These are phyloP conservation scores for Lactifluus subvellereus DNA, from an alignment of 768 basidiomycete genomes.

Conservation along the genomic window DNA sequence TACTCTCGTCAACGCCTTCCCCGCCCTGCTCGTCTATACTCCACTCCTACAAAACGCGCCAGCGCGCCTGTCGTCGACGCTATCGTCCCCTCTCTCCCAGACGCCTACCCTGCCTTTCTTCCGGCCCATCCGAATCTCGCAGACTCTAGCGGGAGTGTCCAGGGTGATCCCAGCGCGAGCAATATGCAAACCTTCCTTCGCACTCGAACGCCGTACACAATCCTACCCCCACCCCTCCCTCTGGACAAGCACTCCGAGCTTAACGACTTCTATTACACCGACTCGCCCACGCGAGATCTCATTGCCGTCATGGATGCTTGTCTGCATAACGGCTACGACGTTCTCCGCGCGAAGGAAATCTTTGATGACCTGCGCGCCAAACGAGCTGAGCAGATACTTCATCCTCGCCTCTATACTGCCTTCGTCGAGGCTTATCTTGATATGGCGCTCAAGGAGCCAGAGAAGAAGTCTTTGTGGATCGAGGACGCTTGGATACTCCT, in stretches of 20 bases:
- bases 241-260: slow-evolving; percentile 36
- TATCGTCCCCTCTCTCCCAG: slow-evolving; percentile 33
- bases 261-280: slow-evolving; percentile 53
- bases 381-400: slow-evolving; percentile 43
- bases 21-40: slow-evolving; percentile 65
- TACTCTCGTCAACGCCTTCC: slow-evolving; percentile 61
- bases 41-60: slow-evolving; percentile 52
- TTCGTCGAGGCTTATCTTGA: slow-evolving; percentile 60
- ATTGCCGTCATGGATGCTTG: slow-evolving; percentile 82
- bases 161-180: slow-evolving; percentile 16
- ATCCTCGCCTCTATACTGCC: slow-evolving; percentile 51
- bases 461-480: slow-evolving; percentile 49
- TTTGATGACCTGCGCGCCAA: slow-evolving; percentile 55
- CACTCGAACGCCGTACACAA: slow-evolving; percentile 43
- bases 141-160: slow-evolving; percentile 1
- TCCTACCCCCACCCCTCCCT: slow-evolving; percentile 65
- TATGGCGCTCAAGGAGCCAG: slow-evolving; percentile 48
- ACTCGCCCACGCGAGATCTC: slow-evolving; percentile 61
- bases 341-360: slow-evolving; percentile 66
- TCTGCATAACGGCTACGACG: slow-evolving; percentile 66
- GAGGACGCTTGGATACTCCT: slow-evolving; percentile 59
- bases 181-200: slow-evolving; percentile 50
- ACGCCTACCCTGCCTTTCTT: slow-evolving; percentile 39
- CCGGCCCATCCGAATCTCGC: slow-evolving; percentile 25
- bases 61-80: slow-evolving; percentile 48